Percentiles rank a stretch among this genome's conserved stretches.
phyloP scores from a whole-genome alignment of 257 asterid genomes.

The Nicotiana tomentosiformis region DNA sequence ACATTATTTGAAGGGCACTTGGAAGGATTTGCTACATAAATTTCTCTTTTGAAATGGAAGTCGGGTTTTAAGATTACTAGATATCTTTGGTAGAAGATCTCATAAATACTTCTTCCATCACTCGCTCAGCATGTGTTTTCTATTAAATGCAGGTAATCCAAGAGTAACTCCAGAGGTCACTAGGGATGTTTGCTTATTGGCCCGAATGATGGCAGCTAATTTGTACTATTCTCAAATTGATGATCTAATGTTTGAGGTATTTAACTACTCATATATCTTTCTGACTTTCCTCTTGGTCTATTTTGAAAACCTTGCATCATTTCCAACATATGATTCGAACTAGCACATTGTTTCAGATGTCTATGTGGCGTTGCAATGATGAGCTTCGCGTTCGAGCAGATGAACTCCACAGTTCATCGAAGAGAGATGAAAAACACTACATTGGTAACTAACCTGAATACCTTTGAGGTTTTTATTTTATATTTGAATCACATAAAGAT shows the following conservation, averaged over 20 bases:
- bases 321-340: not conserved
- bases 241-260: constrained; percentile 96
- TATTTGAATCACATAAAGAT: not conserved
- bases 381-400: constrained; percentile 43
- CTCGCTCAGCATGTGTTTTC: not conserved
- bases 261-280: not conserved
- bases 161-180: constrained; percentile 53
- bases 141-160: constrained; percentile 35
- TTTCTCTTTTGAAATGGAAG: not conserved
- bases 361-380: constrained; percentile 57
- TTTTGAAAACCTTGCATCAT: not conserved
- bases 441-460: constrained; percentile 22
- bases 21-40: not conserved
- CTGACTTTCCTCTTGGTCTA: not conserved
- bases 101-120: constrained; percentile 1
- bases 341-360: constrained; percentile 20
- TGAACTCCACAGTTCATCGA: constrained; percentile 21
- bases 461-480: too few relatives aligned
- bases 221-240: constrained; percentile 86
- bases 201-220: constrained; percentile 57
- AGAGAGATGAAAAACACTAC: constrained; percentile 41
- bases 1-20: not conserved
- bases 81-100: not conserved
- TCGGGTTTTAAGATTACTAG: not conserved
- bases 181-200: constrained; percentile 47